Percentiles rank a stretch among this genome's conserved stretches.
Conservation (phyloP, 2,329 filamentous ascomycete species). For the Claviceps quebecensis region DNA sequence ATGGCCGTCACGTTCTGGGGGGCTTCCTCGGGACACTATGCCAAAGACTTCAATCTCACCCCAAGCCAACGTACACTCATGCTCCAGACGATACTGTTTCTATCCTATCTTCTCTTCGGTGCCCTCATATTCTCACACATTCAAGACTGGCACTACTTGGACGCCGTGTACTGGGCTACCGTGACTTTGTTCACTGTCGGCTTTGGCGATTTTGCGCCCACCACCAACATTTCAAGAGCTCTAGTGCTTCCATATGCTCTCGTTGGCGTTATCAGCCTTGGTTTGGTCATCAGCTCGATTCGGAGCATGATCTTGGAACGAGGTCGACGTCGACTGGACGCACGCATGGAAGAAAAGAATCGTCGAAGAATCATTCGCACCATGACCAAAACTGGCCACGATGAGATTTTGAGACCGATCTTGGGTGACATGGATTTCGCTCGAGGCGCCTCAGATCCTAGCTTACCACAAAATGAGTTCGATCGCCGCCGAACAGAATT, state of each 20-base stretch:
- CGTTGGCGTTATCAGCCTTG: constrained; percentile 69
- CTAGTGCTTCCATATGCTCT: constrained; percentile 75
- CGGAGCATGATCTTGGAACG: constrained; percentile 49
- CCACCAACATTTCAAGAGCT: constrained; percentile 44
- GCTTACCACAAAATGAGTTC: constrained; percentile 26
- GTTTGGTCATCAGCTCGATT: constrained; percentile 71
- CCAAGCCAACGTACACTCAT: constrained; percentile 77
- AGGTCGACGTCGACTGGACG: constrained; percentile 37
- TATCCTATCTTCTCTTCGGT: constrained; percentile 67
- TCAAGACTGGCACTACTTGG: constrained; percentile 62
- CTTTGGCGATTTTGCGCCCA: constrained; percentile 40
- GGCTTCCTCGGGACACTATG: constrained; percentile 55
- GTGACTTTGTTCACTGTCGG: constrained; percentile 54
- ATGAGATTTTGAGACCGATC: constrained; percentile 37
- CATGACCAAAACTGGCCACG: constrained; percentile 31
- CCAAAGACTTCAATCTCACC: constrained; percentile 64
- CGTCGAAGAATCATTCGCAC: constrained; percentile 32
- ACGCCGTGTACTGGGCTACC: constrained; percentile 68
- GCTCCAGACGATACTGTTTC: constrained; percentile 76
- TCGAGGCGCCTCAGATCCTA: constrained; percentile 5
- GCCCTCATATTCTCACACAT: constrained; percentile 60
- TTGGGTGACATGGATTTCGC: constrained; percentile 8
- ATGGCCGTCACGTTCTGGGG: constrained; percentile 70
- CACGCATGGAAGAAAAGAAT: constrained; percentile 46
- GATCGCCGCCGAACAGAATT: constrained; percentile 59